Percentiles rank a stretch among this genome's conserved stretches.
These are phyloP conservation scores for Tuber calosporum DNA, from an alignment of 495 filamentous ascomycete species.

Conservation along the genomic window DNA sequence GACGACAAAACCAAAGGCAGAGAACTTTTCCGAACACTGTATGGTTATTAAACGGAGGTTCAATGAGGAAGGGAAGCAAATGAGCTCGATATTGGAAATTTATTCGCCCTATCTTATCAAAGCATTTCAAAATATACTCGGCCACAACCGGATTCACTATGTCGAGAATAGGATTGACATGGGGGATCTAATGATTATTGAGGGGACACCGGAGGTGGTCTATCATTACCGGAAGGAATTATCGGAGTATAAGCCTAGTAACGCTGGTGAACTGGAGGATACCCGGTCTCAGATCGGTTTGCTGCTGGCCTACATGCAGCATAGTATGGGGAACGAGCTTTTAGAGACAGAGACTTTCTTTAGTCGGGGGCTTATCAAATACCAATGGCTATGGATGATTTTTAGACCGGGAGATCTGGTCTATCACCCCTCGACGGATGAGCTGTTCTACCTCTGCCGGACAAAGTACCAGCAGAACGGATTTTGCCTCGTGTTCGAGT, in stretches of 20 bases:
- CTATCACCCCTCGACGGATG: conserved; percentile 12
- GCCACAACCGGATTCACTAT: neutral
- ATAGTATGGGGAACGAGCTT: neutral
- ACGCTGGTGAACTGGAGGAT: neutral
- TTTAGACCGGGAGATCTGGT: conserved; percentile 36
- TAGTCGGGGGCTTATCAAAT: conserved; percentile 27
- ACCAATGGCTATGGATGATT: conserved; percentile 33
- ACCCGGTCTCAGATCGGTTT: neutral
- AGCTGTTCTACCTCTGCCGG: neutral
- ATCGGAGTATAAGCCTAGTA: neutral
- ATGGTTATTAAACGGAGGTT: neutral
- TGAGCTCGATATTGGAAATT: conserved; percentile 2
- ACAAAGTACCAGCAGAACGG: conserved; percentile 35
- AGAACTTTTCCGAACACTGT: neutral
- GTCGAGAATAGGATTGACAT: neutral
- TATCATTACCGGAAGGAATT: neutral
- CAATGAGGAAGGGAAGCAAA: neutral
- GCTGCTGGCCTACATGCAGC: neutral
- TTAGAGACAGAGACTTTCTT: neutral
- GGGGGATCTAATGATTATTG: conserved; percentile 4
- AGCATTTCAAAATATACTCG: neutral
- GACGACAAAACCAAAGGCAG: neutral
- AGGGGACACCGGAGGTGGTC: neutral
- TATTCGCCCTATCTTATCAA: neutral
- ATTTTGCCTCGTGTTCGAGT: conserved; percentile 38